Evolutionary conservation across 768 basidiomycete species (phyloP).

Genomic region (Rhodosporidiobolus sp.): DNA sequence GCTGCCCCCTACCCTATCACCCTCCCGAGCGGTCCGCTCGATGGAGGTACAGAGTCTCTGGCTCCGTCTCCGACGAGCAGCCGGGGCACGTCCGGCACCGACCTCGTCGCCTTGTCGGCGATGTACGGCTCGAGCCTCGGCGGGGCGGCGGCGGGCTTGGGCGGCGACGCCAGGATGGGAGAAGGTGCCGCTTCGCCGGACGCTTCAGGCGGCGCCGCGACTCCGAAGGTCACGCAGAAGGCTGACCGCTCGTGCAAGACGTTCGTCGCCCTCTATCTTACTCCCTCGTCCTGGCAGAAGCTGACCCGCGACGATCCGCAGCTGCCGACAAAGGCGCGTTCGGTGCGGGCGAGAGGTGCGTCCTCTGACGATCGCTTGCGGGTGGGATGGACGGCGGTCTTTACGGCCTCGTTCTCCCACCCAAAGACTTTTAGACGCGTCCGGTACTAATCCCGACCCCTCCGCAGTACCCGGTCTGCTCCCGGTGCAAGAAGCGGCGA

Average conservation of each 20-base stretch:
- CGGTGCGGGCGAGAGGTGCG: slow-evolving; percentile 18
- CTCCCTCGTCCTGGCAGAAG: fast-evolving
- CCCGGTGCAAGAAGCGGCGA: slow-evolving; percentile 27
- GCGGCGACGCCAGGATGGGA: not conserved
- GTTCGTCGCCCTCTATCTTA: not conserved
- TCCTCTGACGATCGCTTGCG: not conserved
- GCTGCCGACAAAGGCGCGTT: slow-evolving; percentile 24
- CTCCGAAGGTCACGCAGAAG: slow-evolving; percentile 8
- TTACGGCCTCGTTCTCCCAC: fast-evolving
- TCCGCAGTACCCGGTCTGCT: slow-evolving; percentile 18
- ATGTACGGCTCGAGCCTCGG: not conserved
- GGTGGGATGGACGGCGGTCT: too few relatives aligned
- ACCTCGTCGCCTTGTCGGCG: not conserved
- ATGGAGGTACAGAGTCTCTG: not conserved
- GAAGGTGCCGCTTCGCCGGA: not conserved
- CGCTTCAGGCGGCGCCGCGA: not conserved
- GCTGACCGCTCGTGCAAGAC: slow-evolving; percentile 31
- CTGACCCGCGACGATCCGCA: not conserved
- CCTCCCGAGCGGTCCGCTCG: not conserved
- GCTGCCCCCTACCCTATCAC: not conserved
- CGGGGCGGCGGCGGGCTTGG: not conserved
- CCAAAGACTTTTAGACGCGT: too few relatives aligned
- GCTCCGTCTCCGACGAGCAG: not conserved
- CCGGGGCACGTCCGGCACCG: not conserved
- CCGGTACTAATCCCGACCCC: not conserved